A percentile compares a stretch with the other conserved stretches of the same genome.
These are phyloP conservation scores for Kodamaea kakaduensis DNA, from an alignment of 805 yeast species.

Conservation along the genomic window DNA sequence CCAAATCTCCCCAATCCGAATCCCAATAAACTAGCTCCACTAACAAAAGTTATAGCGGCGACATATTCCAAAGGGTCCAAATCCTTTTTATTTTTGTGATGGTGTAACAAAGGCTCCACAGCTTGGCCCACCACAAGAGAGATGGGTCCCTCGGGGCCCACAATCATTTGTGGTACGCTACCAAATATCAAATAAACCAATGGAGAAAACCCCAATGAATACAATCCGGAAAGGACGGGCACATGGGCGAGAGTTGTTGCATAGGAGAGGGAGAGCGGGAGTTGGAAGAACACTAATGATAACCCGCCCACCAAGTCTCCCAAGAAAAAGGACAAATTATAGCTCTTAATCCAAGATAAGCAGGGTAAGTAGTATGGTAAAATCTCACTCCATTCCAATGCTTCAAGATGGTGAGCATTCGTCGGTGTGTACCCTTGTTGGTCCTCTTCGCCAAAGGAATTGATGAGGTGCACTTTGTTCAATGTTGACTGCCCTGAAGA, in stretches of 20 bases:
- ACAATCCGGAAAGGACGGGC: slow-evolving; percentile 38
- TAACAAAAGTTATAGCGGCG: slow-evolving; percentile 64
- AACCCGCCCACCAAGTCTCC: slow-evolving; percentile 80
- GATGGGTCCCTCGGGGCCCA: slow-evolving; percentile 46
- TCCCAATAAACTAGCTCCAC: slow-evolving; percentile 68
- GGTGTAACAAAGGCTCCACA: slow-evolving; percentile 36
- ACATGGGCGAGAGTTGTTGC: slow-evolving; percentile 42
- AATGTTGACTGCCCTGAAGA: too few relatives aligned
- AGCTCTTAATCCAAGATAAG: slow-evolving; percentile 61
- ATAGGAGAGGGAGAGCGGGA: slow-evolving; percentile 65
- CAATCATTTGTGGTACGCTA: slow-evolving; percentile 45
- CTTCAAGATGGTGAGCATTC: slow-evolving; percentile 17
- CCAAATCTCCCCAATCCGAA: slow-evolving; percentile 51
- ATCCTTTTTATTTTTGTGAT: slow-evolving; percentile 29
- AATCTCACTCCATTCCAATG: slow-evolving; percentile 25
- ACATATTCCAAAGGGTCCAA: slow-evolving; percentile 48
- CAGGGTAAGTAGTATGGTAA: slow-evolving; percentile 67
- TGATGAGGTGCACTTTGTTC: neutral
- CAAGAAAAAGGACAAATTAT: slow-evolving; percentile 35
- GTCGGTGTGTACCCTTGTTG: slow-evolving; percentile 22
- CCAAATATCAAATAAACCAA: slow-evolving; percentile 40
- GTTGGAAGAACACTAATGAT: slow-evolving; percentile 84
- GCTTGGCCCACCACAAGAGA: slow-evolving; percentile 45
- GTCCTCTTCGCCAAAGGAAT: neutral
- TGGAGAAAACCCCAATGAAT: slow-evolving; percentile 38